These are phyloP conservation scores for Cyamopsis tetragonoloba DNA, from an alignment of 306 rosid species.

Conservation along the genomic window DNA sequence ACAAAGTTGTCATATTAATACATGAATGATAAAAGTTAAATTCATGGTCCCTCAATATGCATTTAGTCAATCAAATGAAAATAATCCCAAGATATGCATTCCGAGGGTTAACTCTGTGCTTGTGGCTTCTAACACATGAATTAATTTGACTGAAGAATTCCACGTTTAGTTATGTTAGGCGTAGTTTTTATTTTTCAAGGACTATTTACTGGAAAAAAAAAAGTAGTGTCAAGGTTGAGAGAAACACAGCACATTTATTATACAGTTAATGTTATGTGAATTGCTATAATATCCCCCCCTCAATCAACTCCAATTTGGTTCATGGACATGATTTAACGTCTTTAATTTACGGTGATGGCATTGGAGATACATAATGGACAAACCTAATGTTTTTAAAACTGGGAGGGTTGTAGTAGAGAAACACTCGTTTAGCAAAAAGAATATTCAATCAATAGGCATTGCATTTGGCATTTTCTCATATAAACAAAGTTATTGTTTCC, in stretches of 20 bases:
- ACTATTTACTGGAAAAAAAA: no score
- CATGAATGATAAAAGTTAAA: no score
- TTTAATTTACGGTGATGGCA: neutral
- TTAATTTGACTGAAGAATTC: no score
- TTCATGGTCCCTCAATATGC: no score
- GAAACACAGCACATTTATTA: neutral
- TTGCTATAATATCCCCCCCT: neutral
- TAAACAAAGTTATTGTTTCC: neutral
- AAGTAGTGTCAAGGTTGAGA: neutral
- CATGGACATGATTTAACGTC: neutral
- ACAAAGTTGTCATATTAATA: no score
- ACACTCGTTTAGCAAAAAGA: neutral
- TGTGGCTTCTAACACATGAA: no score
- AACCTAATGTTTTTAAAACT: neutral
- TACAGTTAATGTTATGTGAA: neutral
- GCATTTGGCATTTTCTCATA: neutral
- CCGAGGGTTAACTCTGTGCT: no score
- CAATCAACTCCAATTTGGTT: neutral
- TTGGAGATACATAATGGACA: neutral
- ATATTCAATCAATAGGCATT: neutral
- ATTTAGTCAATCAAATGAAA: no score
- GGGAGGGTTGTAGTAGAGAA: neutral
- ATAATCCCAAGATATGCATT: no score
- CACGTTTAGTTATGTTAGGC: no score
- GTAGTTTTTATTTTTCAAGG: no score